Evolutionary conservation across 2,329 filamentous ascomycete genomes (phyloP), one percentile per base, ranked within the genome.

Genomic region (Pseudogymnoascus sp.): DNA sequence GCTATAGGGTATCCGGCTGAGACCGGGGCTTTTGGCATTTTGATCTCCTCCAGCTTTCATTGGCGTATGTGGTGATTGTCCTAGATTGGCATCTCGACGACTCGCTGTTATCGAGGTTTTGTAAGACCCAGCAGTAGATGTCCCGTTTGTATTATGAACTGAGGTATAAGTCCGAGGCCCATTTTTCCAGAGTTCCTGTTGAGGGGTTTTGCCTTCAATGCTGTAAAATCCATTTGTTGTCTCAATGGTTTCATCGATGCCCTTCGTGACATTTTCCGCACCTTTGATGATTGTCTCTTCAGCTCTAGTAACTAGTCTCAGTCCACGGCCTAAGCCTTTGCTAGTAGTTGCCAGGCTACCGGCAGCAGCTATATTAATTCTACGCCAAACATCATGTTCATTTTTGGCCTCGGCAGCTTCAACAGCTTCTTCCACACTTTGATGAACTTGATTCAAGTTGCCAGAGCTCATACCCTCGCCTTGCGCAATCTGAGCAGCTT

Each of bases 371-470:
- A 14, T 21, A 37, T 59, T 44, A 44, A 16, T 5, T 21, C 40
- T 44, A 44, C 40, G 40, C 40, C 40, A 44, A 44, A 5, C 28
- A 69, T 65, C 11, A 68, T 61, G 63, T 64, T 67, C 31, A 63
- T 37, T 62, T 68, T 61, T 31, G 67, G 61, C 16, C 38, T 67
- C 65, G 62, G 73, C 70, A 59, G 82, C 78, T 2, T 76, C 75
- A 7, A 83, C 73, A 1, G 76, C 78, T 3, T 78, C 78, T 34
- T 76, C 75, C 1, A 85, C 70, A 6, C 76, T 78, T 34, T 86
- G 83, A 2, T 83, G 83, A 0, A 83, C 76, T 0, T 82, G 73
- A 21, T 83, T 76, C n/a, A 79, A 76, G 62, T 84, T 78, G 1
- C 82, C 84, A 38, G 80, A 78, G 59, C 79, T 81, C 18, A 79